Evolutionary conservation across 805 yeast genomes (phyloP), one percentile per base, ranked within the genome.

Genomic region (Tetrapisispora arboricola): DNA sequence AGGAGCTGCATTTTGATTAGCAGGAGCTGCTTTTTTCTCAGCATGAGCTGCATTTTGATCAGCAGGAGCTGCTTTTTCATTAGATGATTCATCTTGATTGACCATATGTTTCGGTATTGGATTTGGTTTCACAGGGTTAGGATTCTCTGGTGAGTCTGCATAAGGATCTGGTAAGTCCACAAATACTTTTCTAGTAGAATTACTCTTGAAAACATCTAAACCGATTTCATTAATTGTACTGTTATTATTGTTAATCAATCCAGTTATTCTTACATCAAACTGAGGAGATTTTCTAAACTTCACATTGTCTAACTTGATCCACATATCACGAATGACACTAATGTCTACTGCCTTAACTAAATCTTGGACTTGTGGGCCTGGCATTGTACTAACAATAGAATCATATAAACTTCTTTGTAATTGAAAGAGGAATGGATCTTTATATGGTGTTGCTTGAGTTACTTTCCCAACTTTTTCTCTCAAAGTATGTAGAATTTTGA

Each of bases 111-210:
- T 28, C 8, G 31, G 31, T n/a, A n/a, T 28, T 28, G 31, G 31
- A 21, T 32, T 32, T 20, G 24, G 27, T 15, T 21, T 32, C 2
- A 32, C 15, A n/a, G 36, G 36, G n/a, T 32, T 32, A 13, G 36
- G 19, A 32, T 32, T 32, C 4, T 10, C 10, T n/a, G 27, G 25
- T 12, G 25, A 27, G 15, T 17, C 18, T n/a, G 20, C 18, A 11
- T 20, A 36, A 9, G 22, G 4, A 30, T 37, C 40, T 5, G 38
- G 78, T 82, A 0, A 74, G 73, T 55, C 84, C 79, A 0, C 57
- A 61, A 12, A 88, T 80, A 56, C 87, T 85, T 6, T 63, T 78
- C 0, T 54, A 82, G 30, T 57, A 75, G 26, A 64, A 83, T 35
- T 84, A 80, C 37, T 69, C 80, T n/a, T 39, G 17, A 39, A 39